Base-by-base conservation (phyloP, 2,329 filamentous ascomycete genomes). In the Thelonectria discophora region DNA sequence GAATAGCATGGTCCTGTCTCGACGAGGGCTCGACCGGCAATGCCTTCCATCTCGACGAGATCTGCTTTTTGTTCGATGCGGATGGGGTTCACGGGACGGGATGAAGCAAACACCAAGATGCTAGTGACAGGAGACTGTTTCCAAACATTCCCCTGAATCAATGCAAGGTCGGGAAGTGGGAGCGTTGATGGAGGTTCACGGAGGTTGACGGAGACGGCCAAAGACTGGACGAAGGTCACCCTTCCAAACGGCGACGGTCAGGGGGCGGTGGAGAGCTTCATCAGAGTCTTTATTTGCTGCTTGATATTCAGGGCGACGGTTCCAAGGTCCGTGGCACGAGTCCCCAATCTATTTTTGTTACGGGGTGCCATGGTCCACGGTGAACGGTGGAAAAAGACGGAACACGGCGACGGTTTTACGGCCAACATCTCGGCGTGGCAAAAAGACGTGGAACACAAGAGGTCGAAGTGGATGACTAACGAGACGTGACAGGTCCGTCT, bases 131-230 rank as follows among this genome's bases (percentile, higher is more conserved):
- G 24, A 47, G 34, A 32, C 51, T 60, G 52, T 60, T 61, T 57
- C 42, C 53, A 61, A 57, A 53, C 53, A 40, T 56, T 37, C 53
- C 52, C 53, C 48, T 57, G 53, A 53, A 48, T 48, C 48, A 61
- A 61, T 56, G 58, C 58, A 48, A 32, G 40, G n/a, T 30, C 58
- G 58, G 58, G 48, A 61, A 52, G 58, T 61, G 58, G 58, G 58
- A 56, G 58, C 27, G 34, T 24, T 24, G 20, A 30, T 21, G 37
- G 21, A 24, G 21, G 21, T 24, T 24, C 32, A 30, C 32, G 37
- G 21, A 24, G 21, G 21, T 17, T 24, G 20, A 30, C 32, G 37
- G 34, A 34, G 21, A 50, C 49, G n/a, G 53, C 7, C 51, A 55
- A 30, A 57, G 32, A 53, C 20, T 48, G 58, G 53, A 61, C 53